Evolutionary conservation across 1,284 basidiomycete genomes (phyloP), one percentile per base, ranked within the genome.

Genomic region (Flammula alnicola): DNA sequence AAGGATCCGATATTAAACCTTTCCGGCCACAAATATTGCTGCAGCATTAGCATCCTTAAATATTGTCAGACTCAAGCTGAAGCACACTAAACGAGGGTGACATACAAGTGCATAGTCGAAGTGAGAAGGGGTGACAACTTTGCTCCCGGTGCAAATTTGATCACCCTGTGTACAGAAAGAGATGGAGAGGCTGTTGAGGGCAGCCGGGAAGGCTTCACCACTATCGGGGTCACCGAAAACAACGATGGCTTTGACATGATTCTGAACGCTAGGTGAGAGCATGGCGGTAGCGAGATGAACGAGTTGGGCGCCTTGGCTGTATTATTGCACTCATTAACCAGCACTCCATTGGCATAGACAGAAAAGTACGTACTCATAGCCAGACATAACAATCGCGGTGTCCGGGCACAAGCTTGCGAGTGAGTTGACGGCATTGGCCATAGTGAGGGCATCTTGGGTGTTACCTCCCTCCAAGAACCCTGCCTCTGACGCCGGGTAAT

Each of bases 301-400:
- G 1, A 73, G 63, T 46, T 72, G 70, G 5, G 65, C 70, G 27
- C 71, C 70, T 60, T 73, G 71, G 31, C 68, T 72, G 22, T 17
- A 33, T 33, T 14, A 32, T 14, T n/a, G 19, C 46, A 42, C 46
- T 44, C 25, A 9, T 11, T 40, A 29, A 36, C 25, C 4, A 20
- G 9, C 5, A 4, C 8, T 8, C 23, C 5, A 17, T 20, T 7
- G 9, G 5, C 14, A 17, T 9, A 14, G 35, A 4, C 51, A 36
- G 17, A n/a, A 41, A 22, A 9, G 3, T 9, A 47, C 49, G 20
- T 40, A 67, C 68, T 65, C 68, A 49, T 68, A 71, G 4, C 68
- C 68, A 27, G 64, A 61, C 19, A 68, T 63, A 30, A 65, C 65
- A 26, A 72, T 71, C 43, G 63, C 63, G 4, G 69, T 69, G 49